phyloP scores from a whole-genome alignment of 306 rosid genomes.

The Acacia confusa region DNA sequence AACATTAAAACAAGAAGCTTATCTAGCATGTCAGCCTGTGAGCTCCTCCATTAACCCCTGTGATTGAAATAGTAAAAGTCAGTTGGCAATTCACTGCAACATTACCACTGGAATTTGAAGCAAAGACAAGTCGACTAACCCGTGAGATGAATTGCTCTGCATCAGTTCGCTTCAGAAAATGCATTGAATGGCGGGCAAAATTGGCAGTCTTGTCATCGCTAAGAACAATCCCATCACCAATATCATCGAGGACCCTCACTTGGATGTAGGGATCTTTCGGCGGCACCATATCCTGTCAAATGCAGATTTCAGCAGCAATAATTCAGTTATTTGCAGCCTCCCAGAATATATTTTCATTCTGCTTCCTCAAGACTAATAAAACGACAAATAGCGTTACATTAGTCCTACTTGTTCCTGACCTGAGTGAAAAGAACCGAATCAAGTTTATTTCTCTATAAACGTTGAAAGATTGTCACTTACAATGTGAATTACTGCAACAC shows the following conservation, averaged over 20 bases:
- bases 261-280: slow-evolving; percentile 94
- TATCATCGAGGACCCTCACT: slow-evolving; percentile 88
- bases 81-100: slow-evolving; percentile 14
- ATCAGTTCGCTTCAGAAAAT: slow-evolving; percentile 90
- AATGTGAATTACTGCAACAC: neutral
- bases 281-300: slow-evolving; percentile 91
- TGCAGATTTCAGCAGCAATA: slow-evolving; percentile 20
- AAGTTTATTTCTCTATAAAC: neutral
- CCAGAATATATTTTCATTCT: slow-evolving; percentile 7
- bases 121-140: slow-evolving; percentile 50
- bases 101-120: slow-evolving; percentile 16
- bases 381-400: neutral
- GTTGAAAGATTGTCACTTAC: neutral
- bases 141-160: slow-evolving; percentile 75
- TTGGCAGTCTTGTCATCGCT: slow-evolving; percentile 79
- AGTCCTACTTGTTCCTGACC: neutral
- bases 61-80: slow-evolving; percentile 20
- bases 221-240: slow-evolving; percentile 72
- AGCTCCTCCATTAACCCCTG: slow-evolving; percentile 98
- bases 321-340: slow-evolving; percentile 7
- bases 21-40: slow-evolving; percentile 40
- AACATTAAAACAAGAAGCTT: neutral
- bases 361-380: neutral
- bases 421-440: slow-evolving; percentile 10
- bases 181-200: slow-evolving; percentile 85